A percentile compares a stretch with the other conserved stretches of the same genome.
phyloP scores from a whole-genome alignment of 768 basidiomycete genomes.

The Melanogaster broomeanus region DNA sequence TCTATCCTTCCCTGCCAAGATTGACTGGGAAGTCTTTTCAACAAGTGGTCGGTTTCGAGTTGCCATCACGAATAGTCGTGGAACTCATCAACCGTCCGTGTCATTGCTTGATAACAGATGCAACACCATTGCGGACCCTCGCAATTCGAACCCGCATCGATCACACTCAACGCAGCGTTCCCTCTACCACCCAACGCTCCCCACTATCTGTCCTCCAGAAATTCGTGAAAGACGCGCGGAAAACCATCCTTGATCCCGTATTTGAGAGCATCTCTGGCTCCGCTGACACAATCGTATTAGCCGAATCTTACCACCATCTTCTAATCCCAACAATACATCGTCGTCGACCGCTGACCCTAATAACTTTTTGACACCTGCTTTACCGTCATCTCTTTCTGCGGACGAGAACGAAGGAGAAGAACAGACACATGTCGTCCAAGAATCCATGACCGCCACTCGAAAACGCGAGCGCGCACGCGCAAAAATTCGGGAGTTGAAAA shows the following conservation, averaged over 20 bases:
- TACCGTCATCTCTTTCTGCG: constrained; percentile 34
- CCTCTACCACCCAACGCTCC: constrained; percentile 42
- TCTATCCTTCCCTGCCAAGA: constrained; percentile 42
- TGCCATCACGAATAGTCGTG: background rate
- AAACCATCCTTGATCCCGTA: constrained; percentile 50
- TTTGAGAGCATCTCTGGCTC: constrained; percentile 24
- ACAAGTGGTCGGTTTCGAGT: constrained; percentile 47
- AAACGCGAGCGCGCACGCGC: constrained; percentile 47
- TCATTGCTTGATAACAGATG: constrained; percentile 41
- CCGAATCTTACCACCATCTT: constrained; percentile 28
- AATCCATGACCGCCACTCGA: constrained; percentile 14
- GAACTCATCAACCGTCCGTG: constrained; percentile 1
- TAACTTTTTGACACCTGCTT: constrained; percentile 17
- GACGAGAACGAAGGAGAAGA: constrained; percentile 27
- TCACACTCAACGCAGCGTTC: constrained; percentile 39
- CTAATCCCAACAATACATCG: constrained; percentile 26
- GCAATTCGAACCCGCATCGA: constrained; percentile 39
- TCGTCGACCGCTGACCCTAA: constrained; percentile 24
- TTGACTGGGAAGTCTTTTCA: constrained; percentile 66
- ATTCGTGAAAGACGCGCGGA: constrained; percentile 54
- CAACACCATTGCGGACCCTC: constrained; percentile 51
- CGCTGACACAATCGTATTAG: constrained; percentile 16
- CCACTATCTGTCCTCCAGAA: constrained; percentile 56
- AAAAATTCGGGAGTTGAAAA: constrained; percentile 59
- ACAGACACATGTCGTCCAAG: constrained; percentile 13